Conservation (phyloP, 1,139 yeast genomes). For the Starmera stellimalicola region DNA sequence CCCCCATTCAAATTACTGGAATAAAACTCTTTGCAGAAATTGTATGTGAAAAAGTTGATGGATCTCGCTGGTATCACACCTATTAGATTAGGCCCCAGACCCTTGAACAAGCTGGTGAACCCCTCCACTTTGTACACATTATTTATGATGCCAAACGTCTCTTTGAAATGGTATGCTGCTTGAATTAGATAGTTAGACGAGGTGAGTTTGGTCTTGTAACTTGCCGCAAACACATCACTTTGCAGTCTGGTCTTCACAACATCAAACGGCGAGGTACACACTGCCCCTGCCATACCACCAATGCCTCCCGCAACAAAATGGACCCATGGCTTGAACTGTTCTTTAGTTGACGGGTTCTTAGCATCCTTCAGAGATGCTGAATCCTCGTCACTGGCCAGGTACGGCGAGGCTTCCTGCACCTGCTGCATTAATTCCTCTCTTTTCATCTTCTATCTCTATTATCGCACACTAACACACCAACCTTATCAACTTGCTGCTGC, state of each 20-base stretch:
- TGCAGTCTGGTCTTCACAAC: conserved; percentile 94
- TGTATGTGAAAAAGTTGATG: conserved; percentile 92
- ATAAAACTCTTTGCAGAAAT: conserved; percentile 73
- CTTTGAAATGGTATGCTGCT: conserved; percentile 65
- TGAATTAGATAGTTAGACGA: conserved; percentile 25
- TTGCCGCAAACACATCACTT: conserved; percentile 55
- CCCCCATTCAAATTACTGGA: conserved; percentile 60
- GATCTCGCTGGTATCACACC: conserved; percentile 99
- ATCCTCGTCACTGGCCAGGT: conserved; percentile 62
- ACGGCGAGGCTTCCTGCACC: conserved; percentile 50
- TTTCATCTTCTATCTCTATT: conserved; percentile 7
- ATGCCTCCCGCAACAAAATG: conserved; percentile 98
- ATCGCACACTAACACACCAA: too few relatives aligned
- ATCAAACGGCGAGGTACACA: conserved; percentile 90
- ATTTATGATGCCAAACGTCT: conserved; percentile 66
- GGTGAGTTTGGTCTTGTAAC: conserved; percentile 21
- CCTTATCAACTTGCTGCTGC: too few relatives aligned
- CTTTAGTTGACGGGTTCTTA: conserved; percentile 6
- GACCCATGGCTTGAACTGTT: conserved; percentile 69
- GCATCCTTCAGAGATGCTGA: conserved; percentile 23
- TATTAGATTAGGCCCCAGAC: conserved; percentile 90
- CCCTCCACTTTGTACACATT: conserved; percentile 75
- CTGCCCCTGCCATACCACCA: conserved; percentile 97
- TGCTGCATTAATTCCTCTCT: conserved; percentile 37
- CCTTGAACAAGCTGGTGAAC: conserved; percentile 76